phyloP scores from a whole-genome alignment of 192 early-diverging fungal species.

The Umbelopsis sp. region DNA sequence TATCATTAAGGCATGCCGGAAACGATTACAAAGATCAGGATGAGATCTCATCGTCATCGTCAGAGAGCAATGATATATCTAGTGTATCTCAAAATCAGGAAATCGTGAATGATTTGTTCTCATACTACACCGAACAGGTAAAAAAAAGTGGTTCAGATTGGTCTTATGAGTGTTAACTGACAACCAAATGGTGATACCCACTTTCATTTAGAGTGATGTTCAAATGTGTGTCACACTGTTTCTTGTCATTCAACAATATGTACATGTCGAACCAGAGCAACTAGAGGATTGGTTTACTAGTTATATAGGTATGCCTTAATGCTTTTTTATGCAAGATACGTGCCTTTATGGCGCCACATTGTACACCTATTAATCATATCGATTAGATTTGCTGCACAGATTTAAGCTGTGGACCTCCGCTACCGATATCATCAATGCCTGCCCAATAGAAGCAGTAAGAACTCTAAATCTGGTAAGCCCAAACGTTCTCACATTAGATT shows the following conservation, averaged over 20 bases:
- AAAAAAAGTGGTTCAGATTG: too few relatives aligned
- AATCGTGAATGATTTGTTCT: slow-evolving; percentile 58
- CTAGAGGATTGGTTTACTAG: slow-evolving; percentile 67
- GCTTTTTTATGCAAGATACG: background rate
- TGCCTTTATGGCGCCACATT: too few relatives aligned
- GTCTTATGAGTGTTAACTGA: too few relatives aligned
- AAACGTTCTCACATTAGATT: background rate
- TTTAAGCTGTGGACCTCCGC: slow-evolving; percentile 73
- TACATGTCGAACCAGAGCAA: slow-evolving; percentile 46
- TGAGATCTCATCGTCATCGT: slow-evolving; percentile 1
- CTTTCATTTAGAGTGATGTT: slow-evolving; percentile 56
- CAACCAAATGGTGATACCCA: too few relatives aligned
- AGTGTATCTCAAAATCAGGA: slow-evolving; percentile 46
- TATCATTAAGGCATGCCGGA: background rate
- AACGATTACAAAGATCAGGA: slow-evolving; percentile 26
- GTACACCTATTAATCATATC: background rate
- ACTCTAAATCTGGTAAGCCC: slow-evolving; percentile 52
- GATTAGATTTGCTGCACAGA: slow-evolving; percentile 65
- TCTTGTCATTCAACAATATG: slow-evolving; percentile 51
- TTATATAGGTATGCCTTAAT: slow-evolving; percentile 60
- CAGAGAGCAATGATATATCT: slow-evolving; percentile 18
- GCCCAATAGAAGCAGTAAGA: slow-evolving; percentile 42
- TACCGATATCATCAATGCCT: slow-evolving; percentile 59
- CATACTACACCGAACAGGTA: slow-evolving; percentile 76
- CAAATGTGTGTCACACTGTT: slow-evolving; percentile 80